Base-by-base conservation (phyloP, 2,329 filamentous ascomycete species). In the Sarocladium strictum region DNA sequence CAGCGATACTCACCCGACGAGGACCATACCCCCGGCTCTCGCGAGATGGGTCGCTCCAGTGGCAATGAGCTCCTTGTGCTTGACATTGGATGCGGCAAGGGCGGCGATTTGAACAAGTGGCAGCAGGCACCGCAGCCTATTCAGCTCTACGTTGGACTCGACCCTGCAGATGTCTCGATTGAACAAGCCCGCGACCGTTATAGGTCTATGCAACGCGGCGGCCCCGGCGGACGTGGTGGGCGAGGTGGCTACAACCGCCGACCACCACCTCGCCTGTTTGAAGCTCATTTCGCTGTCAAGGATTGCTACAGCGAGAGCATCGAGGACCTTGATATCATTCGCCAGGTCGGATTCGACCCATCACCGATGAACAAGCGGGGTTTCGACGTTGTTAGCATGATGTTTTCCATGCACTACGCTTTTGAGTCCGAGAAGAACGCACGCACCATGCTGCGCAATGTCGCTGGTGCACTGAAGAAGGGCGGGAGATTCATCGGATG, bases 371-470 rank as follows among this genome's bases (percentile, higher is more conserved):
- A 85, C 58, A 83, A 83, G 53, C 87, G 87, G 54, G 92, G 93
- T 3, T 99, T 97, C 63, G 94, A 99, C 67, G 89, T 97, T 40
- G 93, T 99, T 59, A 91, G 87, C 66, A 96, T 96, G 83, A 99
- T 99, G 94, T 99, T 99, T 70, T 95, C 91, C 64, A 94, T 99
- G 85, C 94, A 99, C 73, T 99, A 99, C 69, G 92, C 94, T 5
- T 99, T 97, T 62, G 94, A 97, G 74, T 90, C 79, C 53, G 93
- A 99, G 69, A 82, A 84, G 49, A 95, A 96, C 69, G 90, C 93
- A 2, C 84, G 90, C 43, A 89, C 84, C 58, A 97, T 99, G 94
- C 79, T 99, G 55, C 83, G 85, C 64, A 99, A 99, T 65, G 93
- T 99, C 2, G 87, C 94, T 0, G 89, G 91, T 1, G 83, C 89